Base-by-base conservation (phyloP, 208 protist species). In the Strigomonas galati region DNA sequence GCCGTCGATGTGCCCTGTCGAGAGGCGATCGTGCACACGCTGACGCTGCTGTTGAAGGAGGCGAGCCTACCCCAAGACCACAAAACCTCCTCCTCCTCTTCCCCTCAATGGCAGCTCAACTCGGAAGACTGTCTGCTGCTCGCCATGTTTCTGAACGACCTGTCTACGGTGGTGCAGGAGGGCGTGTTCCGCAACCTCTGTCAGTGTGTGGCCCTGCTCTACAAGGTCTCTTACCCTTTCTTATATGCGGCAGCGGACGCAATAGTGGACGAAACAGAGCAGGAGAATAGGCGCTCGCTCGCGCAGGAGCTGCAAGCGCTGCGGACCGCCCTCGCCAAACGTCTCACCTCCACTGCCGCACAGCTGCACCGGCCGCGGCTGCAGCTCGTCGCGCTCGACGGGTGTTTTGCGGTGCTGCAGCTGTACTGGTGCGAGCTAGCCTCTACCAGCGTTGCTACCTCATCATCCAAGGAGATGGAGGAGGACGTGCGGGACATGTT, bases 101-200 rank as follows among this genome's bases (percentile, higher is more conserved):
- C n/a, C n/a, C n/a, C n/a, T n/a, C n/a, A n/a, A 15, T 74, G 37
- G 60, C 10, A 30, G 14, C 66, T 88, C 1, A 69, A 52, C 0
- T 19, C 66, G 4, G 84, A 86, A 12, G 84, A 85, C 58, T 73
- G 75, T 40, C 72, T 87, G 55, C 67, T 85, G 23, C 43, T 87
- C 5, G 62, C 73, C n/a, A 74, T 91, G 66, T 87, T 91, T 49
- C 70, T 91, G 32, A 81, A 81, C 64, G 84, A 91, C 31, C 67
- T 85, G 2, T 79, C 76, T 21, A 87, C 81, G 7, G 74, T 79
- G 0, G 69, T 70, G 0, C 64, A 85, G 12, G n/a, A 28, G 0
- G 12, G 31, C 0, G 30, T 78, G 7, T 82, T 86, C 52, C 23
- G 28, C 0, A 43, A 59, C 65, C 71, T 81, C 43, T 76, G 71